phyloP scores from a whole-genome alignment of 2,329 filamentous ascomycete species.

The Epichloe typhina region DNA sequence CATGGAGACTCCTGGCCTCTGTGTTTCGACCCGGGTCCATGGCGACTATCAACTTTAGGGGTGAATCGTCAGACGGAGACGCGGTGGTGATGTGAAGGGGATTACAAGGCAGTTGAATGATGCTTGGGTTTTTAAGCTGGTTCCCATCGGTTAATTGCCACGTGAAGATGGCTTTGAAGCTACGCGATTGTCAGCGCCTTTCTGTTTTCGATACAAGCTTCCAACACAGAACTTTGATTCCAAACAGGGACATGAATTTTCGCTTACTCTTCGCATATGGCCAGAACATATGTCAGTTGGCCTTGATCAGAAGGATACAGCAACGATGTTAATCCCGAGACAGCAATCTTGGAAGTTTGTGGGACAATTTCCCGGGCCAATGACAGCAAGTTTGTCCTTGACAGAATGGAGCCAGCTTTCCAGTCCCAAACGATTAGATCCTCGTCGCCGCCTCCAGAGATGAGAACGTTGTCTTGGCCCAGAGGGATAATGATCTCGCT shows the following conservation, averaged over 20 bases:
- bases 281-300: slow-evolving; percentile 29
- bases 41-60: slow-evolving; percentile 24
- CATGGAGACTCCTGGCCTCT: slow-evolving; percentile 17
- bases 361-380: slow-evolving; percentile 25
- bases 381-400: slow-evolving; percentile 38
- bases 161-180: slow-evolving; percentile 50
- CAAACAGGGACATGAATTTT: not conserved
- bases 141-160: slow-evolving; percentile 40
- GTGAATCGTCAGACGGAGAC: slow-evolving; percentile 10
- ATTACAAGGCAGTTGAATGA: slow-evolving; percentile 48
- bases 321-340: slow-evolving; percentile 30
- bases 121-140: slow-evolving; percentile 31
- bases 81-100: slow-evolving; percentile 39
- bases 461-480: slow-evolving; percentile 44
- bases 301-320: slow-evolving; percentile 16
- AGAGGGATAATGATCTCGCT: slow-evolving; percentile 57
- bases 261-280: slow-evolving; percentile 43
- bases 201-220: not conserved
- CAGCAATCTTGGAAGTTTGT: slow-evolving; percentile 29
- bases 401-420: slow-evolving; percentile 40
- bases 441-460: slow-evolving; percentile 80
- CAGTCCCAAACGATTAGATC: slow-evolving; percentile 76
- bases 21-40: slow-evolving; percentile 23
- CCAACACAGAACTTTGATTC: slow-evolving; percentile 9
- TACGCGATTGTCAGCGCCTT: slow-evolving; percentile 13